Evolutionary conservation across 805 yeast species (phyloP).

Genomic region (Cyberlindnera euphorbiae): DNA sequence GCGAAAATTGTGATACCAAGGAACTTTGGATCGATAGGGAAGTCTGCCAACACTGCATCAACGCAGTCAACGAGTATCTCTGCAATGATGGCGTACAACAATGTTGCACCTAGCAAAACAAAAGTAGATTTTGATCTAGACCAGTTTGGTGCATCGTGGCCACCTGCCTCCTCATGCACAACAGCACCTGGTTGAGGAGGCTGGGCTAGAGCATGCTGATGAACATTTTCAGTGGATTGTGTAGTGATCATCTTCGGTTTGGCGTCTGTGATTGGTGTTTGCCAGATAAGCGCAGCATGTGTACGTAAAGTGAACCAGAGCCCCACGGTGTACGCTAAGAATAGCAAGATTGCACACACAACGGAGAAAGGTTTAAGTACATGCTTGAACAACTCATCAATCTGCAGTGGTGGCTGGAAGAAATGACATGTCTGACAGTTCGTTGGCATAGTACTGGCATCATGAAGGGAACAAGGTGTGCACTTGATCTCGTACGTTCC

Average conservation of each 20-base stretch:
- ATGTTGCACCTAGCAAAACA: slow-evolving; percentile 77
- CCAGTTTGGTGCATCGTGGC: slow-evolving; percentile 98
- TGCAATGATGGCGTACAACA: slow-evolving; percentile 88
- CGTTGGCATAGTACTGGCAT: slow-evolving; percentile 21
- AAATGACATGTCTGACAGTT: slow-evolving; percentile 71
- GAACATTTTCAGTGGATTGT: slow-evolving; percentile 14
- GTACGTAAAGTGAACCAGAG: slow-evolving; percentile 90
- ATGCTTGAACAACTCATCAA: slow-evolving; percentile 58
- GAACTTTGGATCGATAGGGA: slow-evolving; percentile 85
- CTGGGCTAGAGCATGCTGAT: slow-evolving; percentile 5
- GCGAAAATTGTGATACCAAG: slow-evolving; percentile 94
- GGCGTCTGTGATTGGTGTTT: slow-evolving; percentile 44
- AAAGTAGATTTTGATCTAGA: slow-evolving; percentile 77
- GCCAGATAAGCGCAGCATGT: slow-evolving; percentile 96
- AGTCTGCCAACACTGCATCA: slow-evolving; percentile 73
- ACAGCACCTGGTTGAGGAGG: slow-evolving; percentile 6
- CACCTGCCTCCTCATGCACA: slow-evolving; percentile 30
- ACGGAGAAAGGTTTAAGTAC: slow-evolving; percentile 81
- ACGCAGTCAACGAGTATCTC: slow-evolving; percentile 91
- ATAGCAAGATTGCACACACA: slow-evolving; percentile 74
- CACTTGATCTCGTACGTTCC: slow-evolving; percentile 83
- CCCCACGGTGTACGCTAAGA: slow-evolving; percentile 83
- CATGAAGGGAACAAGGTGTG: slow-evolving; percentile 38
- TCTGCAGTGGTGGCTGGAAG: slow-evolving; percentile 67
- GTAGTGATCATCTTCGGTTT: slow-evolving; percentile 17